phyloP scores from a whole-genome alignment of 169 alveolate species.

The Plasmodium malariae region DNA sequence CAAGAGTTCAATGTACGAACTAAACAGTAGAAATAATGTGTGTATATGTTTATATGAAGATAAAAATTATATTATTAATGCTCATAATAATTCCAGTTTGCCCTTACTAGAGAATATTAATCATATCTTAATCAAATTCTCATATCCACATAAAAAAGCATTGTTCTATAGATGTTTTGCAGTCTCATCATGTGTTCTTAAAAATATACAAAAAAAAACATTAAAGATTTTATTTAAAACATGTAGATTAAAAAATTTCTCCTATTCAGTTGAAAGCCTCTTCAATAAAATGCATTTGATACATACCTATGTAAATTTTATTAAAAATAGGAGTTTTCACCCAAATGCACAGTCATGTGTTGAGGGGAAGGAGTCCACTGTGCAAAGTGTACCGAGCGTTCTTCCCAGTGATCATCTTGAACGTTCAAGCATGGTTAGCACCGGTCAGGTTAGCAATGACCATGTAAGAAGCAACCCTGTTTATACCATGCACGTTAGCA shows the following conservation, averaged over 20 bases:
- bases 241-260: slow-evolving; percentile 25
- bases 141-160: slow-evolving; percentile 33
- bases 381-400: too few species aligned
- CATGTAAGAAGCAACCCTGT: too few species aligned
- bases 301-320: slow-evolving; percentile 13
- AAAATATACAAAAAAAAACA: slow-evolving; percentile 29
- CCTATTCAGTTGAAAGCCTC: slow-evolving; percentile 46
- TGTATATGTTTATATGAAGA: slow-evolving; percentile 59
- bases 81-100: not conserved
- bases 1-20: slow-evolving; percentile 19
- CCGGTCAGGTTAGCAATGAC: too few species aligned
- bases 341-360: not conserved
- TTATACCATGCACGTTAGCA: too few species aligned
- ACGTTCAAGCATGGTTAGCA: too few species aligned
- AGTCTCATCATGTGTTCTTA: slow-evolving; percentile 42
- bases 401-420: too few species aligned
- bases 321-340: not conserved
- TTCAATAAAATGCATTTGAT: slow-evolving; percentile 41
- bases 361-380: not conserved
- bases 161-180: slow-evolving; percentile 34
- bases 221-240: slow-evolving; percentile 30
- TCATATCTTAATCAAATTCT: slow-evolving; percentile 38
- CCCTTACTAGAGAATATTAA: slow-evolving; percentile 45
- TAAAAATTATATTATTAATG: slow-evolving; percentile 31
- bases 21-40: slow-evolving; percentile 35